phyloP scores from a whole-genome alignment of 1,284 basidiomycete genomes.

The Marasmius tenuissimus region DNA sequence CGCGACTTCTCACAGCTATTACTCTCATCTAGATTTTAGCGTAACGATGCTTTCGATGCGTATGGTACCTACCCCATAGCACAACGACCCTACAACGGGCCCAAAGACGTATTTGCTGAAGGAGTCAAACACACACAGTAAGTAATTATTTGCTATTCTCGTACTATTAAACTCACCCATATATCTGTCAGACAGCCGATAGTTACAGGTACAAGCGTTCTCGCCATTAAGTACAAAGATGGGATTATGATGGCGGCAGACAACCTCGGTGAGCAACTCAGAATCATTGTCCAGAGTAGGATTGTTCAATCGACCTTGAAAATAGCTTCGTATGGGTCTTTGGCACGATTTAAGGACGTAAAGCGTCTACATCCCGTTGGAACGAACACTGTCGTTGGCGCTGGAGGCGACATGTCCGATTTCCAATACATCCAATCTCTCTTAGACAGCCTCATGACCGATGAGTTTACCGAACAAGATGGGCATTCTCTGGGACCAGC shows the following conservation, averaged over 20 bases:
- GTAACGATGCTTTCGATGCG: slow-evolving; percentile 70
- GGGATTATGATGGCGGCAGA: slow-evolving; percentile 99
- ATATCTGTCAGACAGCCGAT: slow-evolving; percentile 77
- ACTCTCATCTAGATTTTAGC: slow-evolving; percentile 35
- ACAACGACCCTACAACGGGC: slow-evolving; percentile 50
- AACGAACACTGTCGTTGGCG: slow-evolving; percentile 84
- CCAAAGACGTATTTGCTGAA: slow-evolving; percentile 58
- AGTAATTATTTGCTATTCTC: slow-evolving; percentile 23
- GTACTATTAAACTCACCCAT: neutral
- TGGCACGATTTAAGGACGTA: slow-evolving; percentile 96
- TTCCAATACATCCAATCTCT: slow-evolving; percentile 90
- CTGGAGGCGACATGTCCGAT: slow-evolving; percentile 96
- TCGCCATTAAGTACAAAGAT: slow-evolving; percentile 93
- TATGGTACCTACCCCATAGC: slow-evolving; percentile 76
- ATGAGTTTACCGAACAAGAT: slow-evolving; percentile 82
- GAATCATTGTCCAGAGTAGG: neutral
- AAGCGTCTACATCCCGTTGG: slow-evolving; percentile 87
- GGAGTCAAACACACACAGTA: slow-evolving; percentile 79
- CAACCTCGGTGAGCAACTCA: slow-evolving; percentile 74
- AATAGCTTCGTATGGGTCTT: slow-evolving; percentile 93
- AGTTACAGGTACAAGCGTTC: slow-evolving; percentile 94
- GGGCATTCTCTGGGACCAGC: slow-evolving; percentile 84
- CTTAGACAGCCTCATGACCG: slow-evolving; percentile 72
- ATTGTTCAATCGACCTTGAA: neutral
- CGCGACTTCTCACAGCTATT: neutral